Evolutionary conservation across 2,329 filamentous ascomycete species (phyloP).

Genomic region (Fusarium pseudograminearum): DNA sequence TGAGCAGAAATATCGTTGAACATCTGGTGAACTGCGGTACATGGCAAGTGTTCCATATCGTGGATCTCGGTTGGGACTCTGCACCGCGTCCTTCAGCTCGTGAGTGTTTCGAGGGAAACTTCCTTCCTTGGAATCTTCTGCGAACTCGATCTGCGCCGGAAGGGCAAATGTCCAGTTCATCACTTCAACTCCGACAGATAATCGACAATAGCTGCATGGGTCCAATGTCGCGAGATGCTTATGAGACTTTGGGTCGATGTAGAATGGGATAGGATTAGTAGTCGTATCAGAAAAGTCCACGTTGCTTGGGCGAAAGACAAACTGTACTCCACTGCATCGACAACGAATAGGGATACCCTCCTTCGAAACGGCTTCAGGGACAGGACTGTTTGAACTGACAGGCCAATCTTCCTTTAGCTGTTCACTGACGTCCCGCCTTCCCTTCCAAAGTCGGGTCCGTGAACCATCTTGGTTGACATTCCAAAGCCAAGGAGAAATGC

Average conservation of each 20-base stretch:
- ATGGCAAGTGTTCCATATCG: slow-evolving; percentile 58
- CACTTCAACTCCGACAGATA: slow-evolving; percentile 57
- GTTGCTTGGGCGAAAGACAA: slow-evolving; percentile 54
- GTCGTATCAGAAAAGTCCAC: slow-evolving; percentile 33
- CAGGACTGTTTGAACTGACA: slow-evolving; percentile 9
- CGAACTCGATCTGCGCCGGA: slow-evolving; percentile 55
- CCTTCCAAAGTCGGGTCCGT: slow-evolving; percentile 47
- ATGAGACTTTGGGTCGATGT: slow-evolving; percentile 57
- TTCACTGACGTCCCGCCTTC: slow-evolving; percentile 33
- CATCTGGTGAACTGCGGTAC: slow-evolving; percentile 58
- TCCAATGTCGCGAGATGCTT: slow-evolving; percentile 58
- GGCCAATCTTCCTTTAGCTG: slow-evolving; percentile 52
- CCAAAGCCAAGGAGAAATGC: slow-evolving; percentile 61
- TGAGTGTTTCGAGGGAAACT: slow-evolving; percentile 29
- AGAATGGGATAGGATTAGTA: slow-evolving; percentile 54
- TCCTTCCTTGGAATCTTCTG: neutral
- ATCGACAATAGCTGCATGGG: slow-evolving; percentile 61
- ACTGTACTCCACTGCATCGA: slow-evolving; percentile 60
- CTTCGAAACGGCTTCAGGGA: slow-evolving; percentile 15
- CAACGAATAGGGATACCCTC: slow-evolving; percentile 56
- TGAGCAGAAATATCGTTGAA: slow-evolving; percentile 63
- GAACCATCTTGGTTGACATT: slow-evolving; percentile 50
- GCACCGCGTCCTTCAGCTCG: slow-evolving; percentile 53
- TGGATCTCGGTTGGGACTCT: slow-evolving; percentile 48
- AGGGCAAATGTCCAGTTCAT: slow-evolving; percentile 60